Evolutionary conservation across 2,329 filamentous ascomycete genomes (phyloP).

Genomic region (Echinosphaeria canescens): DNA sequence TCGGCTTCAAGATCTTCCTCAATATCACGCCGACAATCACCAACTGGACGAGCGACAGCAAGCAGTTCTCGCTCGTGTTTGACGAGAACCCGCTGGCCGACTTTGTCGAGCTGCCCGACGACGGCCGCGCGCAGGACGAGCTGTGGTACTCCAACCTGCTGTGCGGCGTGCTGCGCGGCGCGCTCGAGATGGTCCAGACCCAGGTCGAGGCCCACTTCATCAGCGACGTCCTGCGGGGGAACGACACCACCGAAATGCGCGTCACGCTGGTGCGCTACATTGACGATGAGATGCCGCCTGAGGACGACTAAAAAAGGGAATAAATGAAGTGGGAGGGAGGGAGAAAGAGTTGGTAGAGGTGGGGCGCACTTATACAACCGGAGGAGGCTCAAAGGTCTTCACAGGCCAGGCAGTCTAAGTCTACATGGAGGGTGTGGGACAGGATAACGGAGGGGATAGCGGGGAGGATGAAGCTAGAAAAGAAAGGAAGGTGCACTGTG

Average conservation of each 20-base stretch:
- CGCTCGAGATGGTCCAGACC: slow-evolving; percentile 98
- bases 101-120: slow-evolving; percentile 93
- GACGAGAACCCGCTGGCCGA: slow-evolving; percentile 95
- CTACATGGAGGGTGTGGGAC: too few relatives aligned
- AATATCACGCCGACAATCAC: slow-evolving; percentile 88
- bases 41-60: slow-evolving; percentile 92
- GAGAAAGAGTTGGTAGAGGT: not conserved
- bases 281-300: slow-evolving; percentile 90
- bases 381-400: too few relatives aligned
- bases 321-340: not conserved
- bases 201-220: slow-evolving; percentile 95
- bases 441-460: too few relatives aligned
- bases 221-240: slow-evolving; percentile 77
- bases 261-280: slow-evolving; percentile 85
- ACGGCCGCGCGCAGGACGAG: slow-evolving; percentile 87
- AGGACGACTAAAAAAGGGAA: slow-evolving; percentile 59
- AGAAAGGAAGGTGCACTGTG: too few relatives aligned
- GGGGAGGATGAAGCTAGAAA: too few relatives aligned
- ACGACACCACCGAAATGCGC: slow-evolving; percentile 94
- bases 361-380: too few relatives aligned
- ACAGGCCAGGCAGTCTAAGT: not conserved
- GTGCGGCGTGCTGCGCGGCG: slow-evolving; percentile 76
- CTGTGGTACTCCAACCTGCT: slow-evolving; percentile 98
- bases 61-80: slow-evolving; percentile 89
- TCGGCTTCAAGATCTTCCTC: slow-evolving; percentile 97